Evolutionary conservation across 2,329 filamentous ascomycete genomes (phyloP).

Genomic region (Cladosporium cucumerinum): DNA sequence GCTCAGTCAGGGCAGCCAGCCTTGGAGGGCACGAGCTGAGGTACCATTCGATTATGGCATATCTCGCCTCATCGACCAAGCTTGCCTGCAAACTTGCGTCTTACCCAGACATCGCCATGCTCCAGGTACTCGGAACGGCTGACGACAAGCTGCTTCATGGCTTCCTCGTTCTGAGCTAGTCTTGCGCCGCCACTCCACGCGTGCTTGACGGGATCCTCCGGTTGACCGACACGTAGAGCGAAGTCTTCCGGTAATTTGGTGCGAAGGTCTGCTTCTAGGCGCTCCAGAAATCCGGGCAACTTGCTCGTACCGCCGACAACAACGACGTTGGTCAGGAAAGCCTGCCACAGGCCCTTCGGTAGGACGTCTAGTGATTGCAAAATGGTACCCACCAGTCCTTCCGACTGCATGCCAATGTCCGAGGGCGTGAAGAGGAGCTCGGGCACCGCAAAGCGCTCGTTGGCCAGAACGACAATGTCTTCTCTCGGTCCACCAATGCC

Average conservation of each 20-base stretch:
- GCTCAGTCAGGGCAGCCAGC: slow-evolving; percentile 2
- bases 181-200: slow-evolving; percentile 84
- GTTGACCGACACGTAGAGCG: slow-evolving; percentile 67
- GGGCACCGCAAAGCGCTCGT: slow-evolving; percentile 86
- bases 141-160: slow-evolving; percentile 65
- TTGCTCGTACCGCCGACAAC: slow-evolving; percentile 83
- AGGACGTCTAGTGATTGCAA: slow-evolving; percentile 71
- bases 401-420: slow-evolving; percentile 80
- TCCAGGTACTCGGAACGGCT: slow-evolving; percentile 90
- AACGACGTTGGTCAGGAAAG: slow-evolving; percentile 79
- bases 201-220: slow-evolving; percentile 70
- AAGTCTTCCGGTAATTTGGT: slow-evolving; percentile 60
- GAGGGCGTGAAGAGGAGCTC: slow-evolving; percentile 84
- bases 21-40: slow-evolving; percentile 17
- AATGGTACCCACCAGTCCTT: slow-evolving; percentile 78
- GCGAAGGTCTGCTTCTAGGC: slow-evolving; percentile 50
- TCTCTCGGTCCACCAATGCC: slow-evolving; percentile 55
- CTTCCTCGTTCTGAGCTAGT: slow-evolving; percentile 65
- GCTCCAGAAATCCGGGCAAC: slow-evolving; percentile 75
- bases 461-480: slow-evolving; percentile 80
- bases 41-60: neutral
- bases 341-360: slow-evolving; percentile 79
- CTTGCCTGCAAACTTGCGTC: slow-evolving; percentile 34
- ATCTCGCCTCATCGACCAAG: slow-evolving; percentile 23
- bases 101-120: slow-evolving; percentile 55